phyloP scores from a whole-genome alignment of 257 asterid genomes.

The Datura wrightii region DNA sequence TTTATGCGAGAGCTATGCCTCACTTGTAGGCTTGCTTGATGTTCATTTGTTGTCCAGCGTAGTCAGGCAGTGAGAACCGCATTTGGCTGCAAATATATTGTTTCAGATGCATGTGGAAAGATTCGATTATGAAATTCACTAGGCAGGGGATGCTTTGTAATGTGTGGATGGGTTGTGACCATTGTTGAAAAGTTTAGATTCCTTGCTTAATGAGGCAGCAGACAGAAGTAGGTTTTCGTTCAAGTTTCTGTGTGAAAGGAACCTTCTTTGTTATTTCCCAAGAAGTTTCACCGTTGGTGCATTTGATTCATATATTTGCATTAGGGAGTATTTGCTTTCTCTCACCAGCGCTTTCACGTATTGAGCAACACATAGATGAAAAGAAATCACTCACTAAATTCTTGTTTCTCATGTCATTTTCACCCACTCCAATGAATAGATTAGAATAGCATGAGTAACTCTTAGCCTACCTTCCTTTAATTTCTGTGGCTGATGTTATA shows the following conservation, averaged over 20 bases:
- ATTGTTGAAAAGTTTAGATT: background rate
- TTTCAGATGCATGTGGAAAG: background rate
- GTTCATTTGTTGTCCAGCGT: background rate
- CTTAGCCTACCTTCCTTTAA: background rate
- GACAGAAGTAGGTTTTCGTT: background rate
- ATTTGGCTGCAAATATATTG: background rate
- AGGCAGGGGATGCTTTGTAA: background rate
- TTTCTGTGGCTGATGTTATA: background rate
- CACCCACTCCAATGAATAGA: background rate
- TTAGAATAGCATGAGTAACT: background rate
- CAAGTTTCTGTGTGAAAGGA: background rate
- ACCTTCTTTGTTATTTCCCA: background rate
- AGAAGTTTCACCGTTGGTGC: background rate
- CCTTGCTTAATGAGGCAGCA: slow-evolving; percentile 4
- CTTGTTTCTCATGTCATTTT: background rate
- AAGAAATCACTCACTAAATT: too few relatives aligned
- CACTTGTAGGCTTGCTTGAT: background rate
- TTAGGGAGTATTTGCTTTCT: background rate
- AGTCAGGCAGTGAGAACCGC: background rate
- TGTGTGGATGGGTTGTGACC: slow-evolving; percentile 4
- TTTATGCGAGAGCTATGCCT: too few relatives aligned
- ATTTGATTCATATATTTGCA: background rate
- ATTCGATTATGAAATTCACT: background rate
- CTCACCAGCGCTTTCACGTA: background rate
- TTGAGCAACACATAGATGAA: background rate